Evolutionary conservation across 2,329 filamentous ascomycete species (phyloP).

Genomic region (Trichoderma pleuroti): DNA sequence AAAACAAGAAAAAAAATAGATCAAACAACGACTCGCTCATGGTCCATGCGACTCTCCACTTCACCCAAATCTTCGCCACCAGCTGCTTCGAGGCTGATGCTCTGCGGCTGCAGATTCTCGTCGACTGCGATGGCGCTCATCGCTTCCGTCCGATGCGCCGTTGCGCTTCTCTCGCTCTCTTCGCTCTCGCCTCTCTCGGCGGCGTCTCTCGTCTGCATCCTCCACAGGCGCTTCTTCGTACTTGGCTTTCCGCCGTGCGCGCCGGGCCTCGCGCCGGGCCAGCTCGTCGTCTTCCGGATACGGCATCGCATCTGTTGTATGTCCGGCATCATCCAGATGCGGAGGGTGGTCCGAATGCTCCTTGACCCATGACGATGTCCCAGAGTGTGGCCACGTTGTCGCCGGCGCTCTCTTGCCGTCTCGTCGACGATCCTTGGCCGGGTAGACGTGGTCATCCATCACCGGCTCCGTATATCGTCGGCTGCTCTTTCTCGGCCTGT

Average conservation of each 20-base stretch:
- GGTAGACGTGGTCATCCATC: conserved; percentile 45
- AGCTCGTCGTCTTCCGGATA: conserved; percentile 46
- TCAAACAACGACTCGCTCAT: conserved; percentile 15
- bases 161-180: conserved; percentile 34
- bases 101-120: conserved; percentile 44
- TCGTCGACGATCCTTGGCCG: conserved; percentile 36
- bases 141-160: conserved; percentile 41
- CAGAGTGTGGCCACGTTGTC: conserved; percentile 58
- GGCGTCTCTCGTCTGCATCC: conserved; percentile 43
- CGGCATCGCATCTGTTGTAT: conserved; percentile 33
- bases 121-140: conserved; percentile 42
- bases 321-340: conserved; percentile 40
- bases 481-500: conserved; percentile 33
- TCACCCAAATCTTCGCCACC: conserved; percentile 56
- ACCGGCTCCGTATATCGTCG: conserved; percentile 42
- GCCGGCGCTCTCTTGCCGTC: conserved; percentile 37
- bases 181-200: conserved; percentile 43
- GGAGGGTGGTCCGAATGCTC: conserved; percentile 58
- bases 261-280: conserved; percentile 47
- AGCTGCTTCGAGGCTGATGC: conserved; percentile 51
- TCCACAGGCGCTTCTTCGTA: conserved; percentile 42
- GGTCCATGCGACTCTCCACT: conserved; percentile 8
- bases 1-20: neutral
- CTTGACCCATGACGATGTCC: conserved; percentile 64
- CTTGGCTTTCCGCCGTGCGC: conserved; percentile 44